Conservation (phyloP, 495 filamentous ascomycete species). For the Talaromyces trachyspermus region DNA sequence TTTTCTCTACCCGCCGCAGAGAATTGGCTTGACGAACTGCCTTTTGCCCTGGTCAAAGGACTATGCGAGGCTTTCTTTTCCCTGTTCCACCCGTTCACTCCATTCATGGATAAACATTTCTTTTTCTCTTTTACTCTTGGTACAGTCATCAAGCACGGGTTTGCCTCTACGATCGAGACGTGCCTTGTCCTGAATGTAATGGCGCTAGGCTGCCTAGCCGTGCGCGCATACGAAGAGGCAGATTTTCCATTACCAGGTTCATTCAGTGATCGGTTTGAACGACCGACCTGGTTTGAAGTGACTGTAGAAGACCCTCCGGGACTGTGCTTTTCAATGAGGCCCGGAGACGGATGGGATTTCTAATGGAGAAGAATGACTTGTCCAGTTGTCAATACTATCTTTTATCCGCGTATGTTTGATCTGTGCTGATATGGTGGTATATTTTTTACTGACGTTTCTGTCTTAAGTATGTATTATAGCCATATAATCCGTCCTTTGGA, state of each 20-base stretch:
- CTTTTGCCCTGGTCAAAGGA: constrained; percentile 35
- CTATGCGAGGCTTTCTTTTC: constrained; percentile 38
- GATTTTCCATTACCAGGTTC: constrained; percentile 37
- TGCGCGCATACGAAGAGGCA: constrained; percentile 36
- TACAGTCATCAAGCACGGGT: constrained; percentile 34
- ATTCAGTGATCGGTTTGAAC: constrained; percentile 28
- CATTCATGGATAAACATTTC: constrained; percentile 42
- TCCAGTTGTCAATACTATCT: constrained; percentile 43
- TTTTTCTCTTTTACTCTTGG: constrained; percentile 40
- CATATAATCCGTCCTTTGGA: constrained; percentile 43
- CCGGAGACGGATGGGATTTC: constrained; percentile 38
- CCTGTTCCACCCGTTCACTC: constrained; percentile 39
- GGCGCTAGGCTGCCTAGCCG: constrained; percentile 37
- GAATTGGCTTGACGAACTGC: constrained; percentile 34
- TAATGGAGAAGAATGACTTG: constrained; percentile 41
- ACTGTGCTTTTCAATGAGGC: constrained; percentile 40
- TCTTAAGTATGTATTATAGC: constrained; percentile 29
- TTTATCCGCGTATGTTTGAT: constrained; percentile 31
- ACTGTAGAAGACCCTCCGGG: constrained; percentile 35
- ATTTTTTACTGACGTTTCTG: constrained; percentile 5
- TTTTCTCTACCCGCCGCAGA: constrained; percentile 32
- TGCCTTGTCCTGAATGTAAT: constrained; percentile 39
- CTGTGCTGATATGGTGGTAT: no score
- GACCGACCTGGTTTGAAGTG: constrained; percentile 37
- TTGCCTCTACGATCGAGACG: constrained; percentile 38